Percentiles rank a stretch among this genome's conserved stretches.
These are phyloP conservation scores for Pouteria campechiana DNA, from an alignment of 179 eudicot species.

Conservation along the genomic window DNA sequence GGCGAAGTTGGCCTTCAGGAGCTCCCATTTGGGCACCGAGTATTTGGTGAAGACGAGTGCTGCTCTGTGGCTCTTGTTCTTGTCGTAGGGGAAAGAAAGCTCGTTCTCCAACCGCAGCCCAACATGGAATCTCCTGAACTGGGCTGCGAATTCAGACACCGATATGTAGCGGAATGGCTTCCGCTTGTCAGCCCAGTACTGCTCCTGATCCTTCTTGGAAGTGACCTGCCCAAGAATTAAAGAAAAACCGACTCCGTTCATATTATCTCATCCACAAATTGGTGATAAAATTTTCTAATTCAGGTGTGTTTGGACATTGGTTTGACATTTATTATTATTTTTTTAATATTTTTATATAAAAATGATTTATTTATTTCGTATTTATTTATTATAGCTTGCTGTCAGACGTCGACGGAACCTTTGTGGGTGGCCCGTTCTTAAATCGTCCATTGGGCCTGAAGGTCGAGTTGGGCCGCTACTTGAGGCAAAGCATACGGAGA, in stretches of 20 bases:
- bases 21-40: constrained; percentile 33
- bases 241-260: not conserved
- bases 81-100: constrained; percentile 35
- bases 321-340: too few relatives aligned
- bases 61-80: constrained; percentile 26
- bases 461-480: not conserved
- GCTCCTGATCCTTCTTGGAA: constrained; percentile 50
- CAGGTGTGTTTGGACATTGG: too few relatives aligned
- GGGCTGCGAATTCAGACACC: constrained; percentile 25
- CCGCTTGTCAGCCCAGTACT: constrained; percentile 36
- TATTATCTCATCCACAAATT: too few relatives aligned
- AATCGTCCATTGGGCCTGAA: not conserved
- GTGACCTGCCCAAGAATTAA: constrained; percentile 23
- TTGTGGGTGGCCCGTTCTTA: too few relatives aligned
- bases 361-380: too few relatives aligned
- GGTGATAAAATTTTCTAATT: too few relatives aligned
- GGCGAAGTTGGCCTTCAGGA: constrained; percentile 39
- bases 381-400: too few relatives aligned
- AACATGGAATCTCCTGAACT: constrained; percentile 39
- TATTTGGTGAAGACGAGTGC: constrained; percentile 25
- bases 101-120: constrained; percentile 33
- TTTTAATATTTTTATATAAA: too few relatives aligned
- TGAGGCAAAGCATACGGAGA: too few relatives aligned
- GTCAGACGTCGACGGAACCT: too few relatives aligned
- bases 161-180: constrained; percentile 32